phyloP scores from a whole-genome alignment of 441 rosid genomes.

The Bocquillonia castaneifolia region DNA sequence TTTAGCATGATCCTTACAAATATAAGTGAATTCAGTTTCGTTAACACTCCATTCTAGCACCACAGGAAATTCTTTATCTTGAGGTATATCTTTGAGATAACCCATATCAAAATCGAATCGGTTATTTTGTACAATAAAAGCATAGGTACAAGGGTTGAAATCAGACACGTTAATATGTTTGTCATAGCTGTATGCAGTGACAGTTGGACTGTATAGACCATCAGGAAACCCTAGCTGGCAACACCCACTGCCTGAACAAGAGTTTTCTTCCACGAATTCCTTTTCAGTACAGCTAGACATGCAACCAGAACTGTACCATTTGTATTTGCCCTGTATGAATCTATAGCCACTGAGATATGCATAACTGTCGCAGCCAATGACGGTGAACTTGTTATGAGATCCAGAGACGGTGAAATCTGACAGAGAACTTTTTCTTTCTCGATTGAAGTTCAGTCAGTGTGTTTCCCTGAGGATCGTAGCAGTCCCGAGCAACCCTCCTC shows the following conservation, averaged over 20 bases:
- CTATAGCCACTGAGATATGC: constrained; percentile 24
- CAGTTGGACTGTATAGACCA: not conserved
- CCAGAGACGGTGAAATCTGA: not conserved
- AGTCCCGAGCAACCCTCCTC: not conserved
- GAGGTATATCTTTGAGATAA: not conserved
- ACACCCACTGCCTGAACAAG: constrained; percentile 21
- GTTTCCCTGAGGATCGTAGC: not conserved
- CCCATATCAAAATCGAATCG: not conserved
- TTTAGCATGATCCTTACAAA: not conserved
- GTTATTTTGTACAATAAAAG: not conserved
- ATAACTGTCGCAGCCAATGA: constrained; percentile 32
- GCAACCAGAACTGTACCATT: not conserved
- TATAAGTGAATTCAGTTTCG: not conserved
- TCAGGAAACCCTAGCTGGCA: constrained; percentile 17
- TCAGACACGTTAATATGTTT: not conserved
- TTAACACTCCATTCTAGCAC: not conserved
- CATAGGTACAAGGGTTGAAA: not conserved
- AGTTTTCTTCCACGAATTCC: not conserved
- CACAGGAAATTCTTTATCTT: not conserved
- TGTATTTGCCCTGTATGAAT: too few species aligned
- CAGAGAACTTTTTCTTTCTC: rapidly evolving
- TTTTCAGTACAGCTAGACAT: not conserved
- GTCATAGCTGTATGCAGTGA: rapidly evolving
- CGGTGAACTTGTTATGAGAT: constrained; percentile 5
- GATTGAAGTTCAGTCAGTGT: not conserved